Evolutionary conservation across 768 basidiomycete genomes (phyloP), one percentile per base, ranked within the genome.

Genomic region (Termitomyces sp.): DNA sequence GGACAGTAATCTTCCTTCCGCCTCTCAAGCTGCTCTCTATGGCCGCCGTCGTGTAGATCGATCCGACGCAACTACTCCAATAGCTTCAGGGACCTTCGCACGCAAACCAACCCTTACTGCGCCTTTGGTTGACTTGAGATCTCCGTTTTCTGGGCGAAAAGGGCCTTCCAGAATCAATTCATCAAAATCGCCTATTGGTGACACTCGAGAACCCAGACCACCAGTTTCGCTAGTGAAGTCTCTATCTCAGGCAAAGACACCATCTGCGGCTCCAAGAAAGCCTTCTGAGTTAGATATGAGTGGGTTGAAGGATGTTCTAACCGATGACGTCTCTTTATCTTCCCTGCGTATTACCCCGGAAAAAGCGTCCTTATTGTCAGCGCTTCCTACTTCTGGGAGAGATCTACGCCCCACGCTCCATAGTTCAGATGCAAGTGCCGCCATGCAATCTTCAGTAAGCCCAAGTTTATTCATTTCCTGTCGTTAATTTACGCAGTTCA

Each of bases 211-310:
- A 31, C 42, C n/a, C 41, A 48, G 29, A 26, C 48, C 48, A 27
- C 41, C 56, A 22, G 22, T 34, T 12, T 41, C 34, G 37, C 34
- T 18, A 5, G 4, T 26, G 14, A 60, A 60, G 27, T 26, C 44
- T 5, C 39, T 24, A n/a, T 60, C 59, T 48, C 48, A 46, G 31
- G 46, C 16, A 43, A 39, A 39, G 16, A 18, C 39, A 14, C 39
- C 46, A 37, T 32, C 52, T 20, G 26, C 31, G 16, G 32, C 13
- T 9, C 24, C 51, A 20, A 55, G 36, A 32, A 29, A 24, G 12
- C 48, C 44, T 27, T 57, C 55, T 3, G 59, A 32, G 5, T 36
- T 61, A 10, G 60, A 61, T 49, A 42, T 61, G 60, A 55, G 57
- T 27, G 49, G 53, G 37, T 36, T 58, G 48, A 58, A 58, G 37